Base-by-base conservation (phyloP, 1,139 yeast species). In the Ashbya aceris region DNA sequence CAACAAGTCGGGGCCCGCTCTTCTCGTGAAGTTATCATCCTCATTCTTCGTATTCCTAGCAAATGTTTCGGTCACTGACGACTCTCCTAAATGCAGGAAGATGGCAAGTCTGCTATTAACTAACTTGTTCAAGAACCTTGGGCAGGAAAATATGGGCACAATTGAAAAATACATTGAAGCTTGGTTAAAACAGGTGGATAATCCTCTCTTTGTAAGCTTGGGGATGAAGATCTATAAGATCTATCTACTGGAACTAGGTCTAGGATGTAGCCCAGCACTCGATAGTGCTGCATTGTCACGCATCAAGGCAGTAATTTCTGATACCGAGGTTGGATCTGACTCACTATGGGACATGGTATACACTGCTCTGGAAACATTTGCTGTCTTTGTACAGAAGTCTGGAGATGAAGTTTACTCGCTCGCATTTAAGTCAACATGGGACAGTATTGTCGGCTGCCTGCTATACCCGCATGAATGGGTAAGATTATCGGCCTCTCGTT, bases 381-480 rank as follows among this genome's bases (percentile, higher is more conserved):
- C 72, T 11, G 46, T 51, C 2, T 50, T 48, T 38, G 43, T 39
- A 17, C 43, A 47, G 10, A 45, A 48, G 9, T 36, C 47, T n/a
- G 26, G 27, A 17, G 62, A 69, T 1, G 60, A 70, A 26, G 65
- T 74, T 36, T 70, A 71, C 44, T 37, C 50, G 3, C 33, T 40
- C 7, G 52, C 52, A 12, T 51, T 53, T 46, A 67, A 61, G 30
- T 38, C 36, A 1, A 52, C 74, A 9, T 83, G 93, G 91, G 55
- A 58, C 9, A 61, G 65, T 14, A 65, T 83, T 5, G 68, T 77
- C 27, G 72, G 71, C 9, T 66, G 78, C 23, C 67, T 87, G 47
- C 66, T 89, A 41, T 91, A 76, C 60, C 96, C 96, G 2, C 97
- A 89, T 60, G 73, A 94, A 0, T 89, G 97, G 97, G 83, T 89